Evolutionary conservation across 441 rosid genomes (phyloP), one percentile per base, ranked within the genome.

Genomic region (Macaranga tanarius): DNA sequence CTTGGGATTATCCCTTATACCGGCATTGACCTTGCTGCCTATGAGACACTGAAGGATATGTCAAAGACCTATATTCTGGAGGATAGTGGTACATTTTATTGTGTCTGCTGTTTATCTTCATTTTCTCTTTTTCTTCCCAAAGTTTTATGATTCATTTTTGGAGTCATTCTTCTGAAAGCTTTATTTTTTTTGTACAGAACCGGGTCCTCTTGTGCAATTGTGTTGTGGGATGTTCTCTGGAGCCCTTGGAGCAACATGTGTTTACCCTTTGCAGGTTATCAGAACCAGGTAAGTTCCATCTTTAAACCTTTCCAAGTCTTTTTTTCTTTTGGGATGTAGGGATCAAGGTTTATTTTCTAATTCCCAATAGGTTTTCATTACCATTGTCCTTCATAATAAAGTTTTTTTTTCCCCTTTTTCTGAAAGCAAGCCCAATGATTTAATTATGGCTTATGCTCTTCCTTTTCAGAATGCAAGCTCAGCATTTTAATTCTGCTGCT

Each of bases 1-100:
- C 90, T 95, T 69, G 98, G 99, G 79, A 95, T 95, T n/a, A 82
- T 95, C 40, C 99, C 98, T 13, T 95, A 90, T 83, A 89, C 97
- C 65, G 97, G 97, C 68, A 95, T 95, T 66, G 99, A 95, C 70
- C 95, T 95, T 26, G 93, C 99, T 57, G 95, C 94, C 23, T 95
- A 95, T 69, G 99, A 92, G 76, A 91, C 97, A 68, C 79, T 95
- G 70, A 92, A 88, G 74, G 98, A 95, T 78, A 79, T 91, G 83
- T 92, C 99, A 51, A 90, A 79, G 85, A 81, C 87, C 42, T 89
- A 92, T 76, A 79, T 91, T 83, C 87, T 95, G 79, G 82, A 79
- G 11, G 96, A 92, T 68, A 73, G 77, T 19, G 99, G 99, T 92
- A 73, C 31, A 9, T 59, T 56, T 71, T 64, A n/a, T 62, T 28